phyloP scores from a whole-genome alignment of 2,329 filamentous ascomycete genomes.

The Zymoseptoria passerinii region DNA sequence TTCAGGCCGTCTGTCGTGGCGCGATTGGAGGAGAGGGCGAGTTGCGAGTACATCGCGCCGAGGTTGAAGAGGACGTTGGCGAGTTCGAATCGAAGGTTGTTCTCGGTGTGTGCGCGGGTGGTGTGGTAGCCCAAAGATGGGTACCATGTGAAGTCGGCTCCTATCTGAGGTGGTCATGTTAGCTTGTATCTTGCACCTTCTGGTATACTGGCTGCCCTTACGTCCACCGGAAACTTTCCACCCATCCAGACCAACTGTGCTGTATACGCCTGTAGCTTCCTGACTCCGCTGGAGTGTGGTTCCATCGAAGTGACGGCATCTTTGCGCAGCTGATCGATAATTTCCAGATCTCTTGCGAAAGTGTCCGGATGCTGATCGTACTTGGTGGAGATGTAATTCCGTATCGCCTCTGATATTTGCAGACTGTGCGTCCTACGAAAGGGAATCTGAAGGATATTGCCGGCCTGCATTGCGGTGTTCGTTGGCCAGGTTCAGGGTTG shows the following conservation, averaged over 20 bases:
- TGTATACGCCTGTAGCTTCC: slow-evolving; percentile 82
- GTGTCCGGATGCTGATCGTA: slow-evolving; percentile 98
- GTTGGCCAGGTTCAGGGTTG: not conserved
- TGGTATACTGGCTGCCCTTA: slow-evolving; percentile 35
- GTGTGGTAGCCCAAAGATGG: slow-evolving; percentile 69
- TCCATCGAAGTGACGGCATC: slow-evolving; percentile 87
- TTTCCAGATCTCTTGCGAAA: slow-evolving; percentile 81
- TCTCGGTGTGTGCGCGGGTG: slow-evolving; percentile 35
- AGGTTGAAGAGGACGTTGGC: slow-evolving; percentile 92
- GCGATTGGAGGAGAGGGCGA: slow-evolving; percentile 73
- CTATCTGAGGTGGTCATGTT: slow-evolving; percentile 51
- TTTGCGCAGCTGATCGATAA: slow-evolving; percentile 72
- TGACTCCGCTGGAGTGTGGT: slow-evolving; percentile 76
- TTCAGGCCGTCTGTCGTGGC: slow-evolving; percentile 76
- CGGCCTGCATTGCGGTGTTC: slow-evolving; percentile 20
- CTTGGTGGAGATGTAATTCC: slow-evolving; percentile 92
- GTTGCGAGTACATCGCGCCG: slow-evolving; percentile 84
- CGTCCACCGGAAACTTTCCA: slow-evolving; percentile 93
- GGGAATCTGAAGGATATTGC: slow-evolving; percentile 66
- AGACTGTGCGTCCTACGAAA: slow-evolving; percentile 79
- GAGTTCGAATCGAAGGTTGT: slow-evolving; percentile 70
- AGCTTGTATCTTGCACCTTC: slow-evolving; percentile 5
- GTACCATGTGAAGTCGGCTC: slow-evolving; percentile 95
- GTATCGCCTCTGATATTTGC: slow-evolving; percentile 72
- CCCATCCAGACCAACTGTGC: slow-evolving; percentile 88